A percentile compares a stretch with the other conserved stretches of the same genome.
phyloP scores from a whole-genome alignment of 1,284 basidiomycete genomes.

The Sporisorium iseilematis-ciliati region DNA sequence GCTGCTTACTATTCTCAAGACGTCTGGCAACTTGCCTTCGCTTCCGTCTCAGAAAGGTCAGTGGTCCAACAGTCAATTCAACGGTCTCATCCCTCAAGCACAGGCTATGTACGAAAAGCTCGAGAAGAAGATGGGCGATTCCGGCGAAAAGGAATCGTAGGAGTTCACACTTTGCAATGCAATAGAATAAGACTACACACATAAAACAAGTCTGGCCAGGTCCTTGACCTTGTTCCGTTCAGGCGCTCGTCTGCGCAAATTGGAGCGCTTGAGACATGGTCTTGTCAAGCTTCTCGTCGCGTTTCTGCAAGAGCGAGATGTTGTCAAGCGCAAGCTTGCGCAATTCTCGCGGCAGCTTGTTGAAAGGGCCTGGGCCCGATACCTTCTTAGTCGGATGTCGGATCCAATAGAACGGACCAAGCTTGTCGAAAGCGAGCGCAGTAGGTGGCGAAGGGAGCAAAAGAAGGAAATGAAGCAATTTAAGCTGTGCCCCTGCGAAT shows the following conservation, averaged over 20 bases:
- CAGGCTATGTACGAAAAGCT: conserved; percentile 49
- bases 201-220: too few relatives aligned
- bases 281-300: conserved; percentile 30
- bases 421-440: conserved; percentile 20
- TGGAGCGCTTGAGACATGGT: conserved; percentile 28
- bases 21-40: conserved; percentile 45
- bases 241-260: conserved; percentile 1
- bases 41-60: conserved; percentile 45
- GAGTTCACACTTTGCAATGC: neutral
- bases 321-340: conserved; percentile 41
- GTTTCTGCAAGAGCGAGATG: conserved; percentile 14
- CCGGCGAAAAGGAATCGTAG: conserved; percentile 4
- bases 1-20: conserved; percentile 47
- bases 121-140: conserved; percentile 36
- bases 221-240: neutral
- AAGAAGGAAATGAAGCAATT: conserved; percentile 41
- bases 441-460: conserved; percentile 26
- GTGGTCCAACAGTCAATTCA: conserved; percentile 51
- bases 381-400: conserved; percentile 36
- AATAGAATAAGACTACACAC: conserved; percentile 5
- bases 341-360: conserved; percentile 15
- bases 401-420: conserved; percentile 48
- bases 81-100: conserved; percentile 41
- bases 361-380: conserved; percentile 31
- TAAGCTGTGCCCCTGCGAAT: conserved; percentile 31